Conservation (phyloP, 2,329 filamentous ascomycete species). For the Pezicula neosporulosa region DNA sequence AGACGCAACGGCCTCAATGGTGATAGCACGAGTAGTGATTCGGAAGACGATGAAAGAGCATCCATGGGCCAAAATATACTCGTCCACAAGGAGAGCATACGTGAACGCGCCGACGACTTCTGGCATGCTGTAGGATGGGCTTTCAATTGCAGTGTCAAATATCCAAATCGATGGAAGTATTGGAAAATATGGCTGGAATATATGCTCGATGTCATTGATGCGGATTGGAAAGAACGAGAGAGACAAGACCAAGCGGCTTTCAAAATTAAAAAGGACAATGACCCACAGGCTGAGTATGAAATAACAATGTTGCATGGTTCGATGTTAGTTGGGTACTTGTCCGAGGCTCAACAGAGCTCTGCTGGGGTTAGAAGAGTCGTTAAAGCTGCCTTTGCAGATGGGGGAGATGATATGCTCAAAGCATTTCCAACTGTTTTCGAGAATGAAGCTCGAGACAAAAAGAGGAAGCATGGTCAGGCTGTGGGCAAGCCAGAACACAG, state of each 20-base stretch:
- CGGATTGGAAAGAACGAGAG: constrained; percentile 60
- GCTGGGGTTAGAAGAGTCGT: constrained; percentile 49
- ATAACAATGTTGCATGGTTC: constrained; percentile 43
- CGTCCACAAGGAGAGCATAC: constrained; percentile 64
- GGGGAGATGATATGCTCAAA: constrained; percentile 45
- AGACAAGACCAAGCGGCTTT: constrained; percentile 40
- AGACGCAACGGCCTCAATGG: constrained; percentile 21
- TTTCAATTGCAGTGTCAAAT: constrained; percentile 78
- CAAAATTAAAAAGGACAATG: constrained; percentile 23
- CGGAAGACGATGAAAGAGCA: constrained; percentile 41
- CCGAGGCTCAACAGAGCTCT: constrained; percentile 37
- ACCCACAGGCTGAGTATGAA: constrained; percentile 18
- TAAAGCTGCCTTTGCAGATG: constrained; percentile 66
- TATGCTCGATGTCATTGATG: constrained; percentile 74
- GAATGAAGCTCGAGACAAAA: constrained; percentile 52
- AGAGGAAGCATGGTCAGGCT: constrained; percentile 43
- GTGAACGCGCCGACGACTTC: constrained; percentile 76
- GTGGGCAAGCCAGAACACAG: neutral
- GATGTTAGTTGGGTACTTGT: constrained; percentile 52
- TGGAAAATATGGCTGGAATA: constrained; percentile 81
- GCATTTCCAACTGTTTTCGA: constrained; percentile 66
- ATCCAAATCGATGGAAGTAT: constrained; percentile 72
- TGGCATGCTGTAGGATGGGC: constrained; percentile 90
- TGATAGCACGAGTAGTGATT: constrained; percentile 37
- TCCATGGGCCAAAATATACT: constrained; percentile 51